Conservation (phyloP, 805 yeast species). For the Helenozyma rhizophorensis region DNA sequence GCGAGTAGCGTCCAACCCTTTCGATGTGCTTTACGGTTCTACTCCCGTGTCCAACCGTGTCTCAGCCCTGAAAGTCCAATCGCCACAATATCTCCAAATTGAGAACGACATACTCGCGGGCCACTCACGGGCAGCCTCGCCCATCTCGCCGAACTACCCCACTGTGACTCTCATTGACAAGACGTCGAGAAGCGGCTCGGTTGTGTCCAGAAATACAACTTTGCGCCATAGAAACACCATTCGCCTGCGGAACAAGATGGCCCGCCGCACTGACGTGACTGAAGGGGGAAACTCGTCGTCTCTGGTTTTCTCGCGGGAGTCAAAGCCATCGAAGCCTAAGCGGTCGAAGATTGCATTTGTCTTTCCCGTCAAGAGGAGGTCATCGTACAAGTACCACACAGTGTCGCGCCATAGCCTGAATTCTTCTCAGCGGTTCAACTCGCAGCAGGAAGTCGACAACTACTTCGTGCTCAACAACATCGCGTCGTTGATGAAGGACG, state of each 20-base stretch:
- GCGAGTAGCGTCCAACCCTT: conserved; percentile 9
- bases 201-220: conserved; percentile 28
- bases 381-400: conserved; percentile 26
- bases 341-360: conserved; percentile 14
- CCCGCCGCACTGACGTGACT: conserved; percentile 11
- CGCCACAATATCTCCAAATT: conserved; percentile 13
- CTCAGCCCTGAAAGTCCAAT: conserved; percentile 1
- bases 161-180: conserved; percentile 11
- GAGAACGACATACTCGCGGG: conserved; percentile 13
- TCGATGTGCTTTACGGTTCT: conserved; percentile 11
- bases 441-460: conserved; percentile 13
- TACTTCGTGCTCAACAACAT: conserved; percentile 18
- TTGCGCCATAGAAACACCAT: conserved; percentile 28
- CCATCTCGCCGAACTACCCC: conserved; percentile 1
- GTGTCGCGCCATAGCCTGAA: conserved; percentile 13
- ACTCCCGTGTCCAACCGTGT: not conserved
- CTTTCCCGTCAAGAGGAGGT: conserved; percentile 34
- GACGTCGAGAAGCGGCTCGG: conserved; percentile 22
- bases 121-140: conserved; percentile 1
- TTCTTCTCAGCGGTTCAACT: conserved; percentile 16
- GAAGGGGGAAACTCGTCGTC: conserved; percentile 1
- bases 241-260: conserved; percentile 25
- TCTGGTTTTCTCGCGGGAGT: conserved; percentile 8
- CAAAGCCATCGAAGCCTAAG: conserved; percentile 1
- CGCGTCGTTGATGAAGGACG: conserved; percentile 19